Conservation (phyloP, 805 yeast genomes). For the Wickerhamiella alocasiicola region DNA sequence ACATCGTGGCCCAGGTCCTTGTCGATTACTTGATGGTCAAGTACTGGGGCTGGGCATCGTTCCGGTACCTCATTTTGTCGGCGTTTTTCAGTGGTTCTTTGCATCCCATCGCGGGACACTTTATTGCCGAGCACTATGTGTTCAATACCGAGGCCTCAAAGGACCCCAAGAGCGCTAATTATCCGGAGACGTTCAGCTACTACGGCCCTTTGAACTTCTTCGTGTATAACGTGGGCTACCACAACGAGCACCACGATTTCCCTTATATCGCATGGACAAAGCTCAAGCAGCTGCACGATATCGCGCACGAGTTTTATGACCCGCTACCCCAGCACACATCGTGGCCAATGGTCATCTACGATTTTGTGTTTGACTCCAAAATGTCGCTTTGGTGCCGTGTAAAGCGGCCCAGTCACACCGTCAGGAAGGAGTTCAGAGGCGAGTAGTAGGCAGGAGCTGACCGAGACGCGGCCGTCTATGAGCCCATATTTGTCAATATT, state of each 20-base stretch:
- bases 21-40: slow-evolving; percentile 48
- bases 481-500: too few species aligned
- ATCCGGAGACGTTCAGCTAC: slow-evolving; percentile 75
- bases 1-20: slow-evolving; percentile 44
- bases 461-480: too few species aligned
- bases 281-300: slow-evolving; percentile 46
- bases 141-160: slow-evolving; percentile 29
- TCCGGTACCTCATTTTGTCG: slow-evolving; percentile 56
- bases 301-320: slow-evolving; percentile 72
- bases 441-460: too few species aligned
- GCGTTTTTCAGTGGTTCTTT: slow-evolving; percentile 82
- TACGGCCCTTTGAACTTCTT: slow-evolving; percentile 66
- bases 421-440: slow-evolving; percentile 7
- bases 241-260: slow-evolving; percentile 91
- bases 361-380: slow-evolving; percentile 55
- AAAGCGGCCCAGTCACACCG: slow-evolving; percentile 34
- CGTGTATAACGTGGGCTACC: slow-evolving; percentile 90
- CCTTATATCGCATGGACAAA: slow-evolving; percentile 88
- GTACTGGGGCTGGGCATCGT: slow-evolving; percentile 50
- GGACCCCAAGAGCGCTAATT: slow-evolving; percentile 18
- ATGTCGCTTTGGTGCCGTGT: slow-evolving; percentile 74
- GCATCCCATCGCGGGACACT: slow-evolving; percentile 93
- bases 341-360: slow-evolving; percentile 66
- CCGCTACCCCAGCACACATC: slow-evolving; percentile 65
- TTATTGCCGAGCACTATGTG: slow-evolving; percentile 87